These are phyloP conservation scores for Rheum nobile DNA, from an alignment of 148 eudicot species.

Conservation along the genomic window DNA sequence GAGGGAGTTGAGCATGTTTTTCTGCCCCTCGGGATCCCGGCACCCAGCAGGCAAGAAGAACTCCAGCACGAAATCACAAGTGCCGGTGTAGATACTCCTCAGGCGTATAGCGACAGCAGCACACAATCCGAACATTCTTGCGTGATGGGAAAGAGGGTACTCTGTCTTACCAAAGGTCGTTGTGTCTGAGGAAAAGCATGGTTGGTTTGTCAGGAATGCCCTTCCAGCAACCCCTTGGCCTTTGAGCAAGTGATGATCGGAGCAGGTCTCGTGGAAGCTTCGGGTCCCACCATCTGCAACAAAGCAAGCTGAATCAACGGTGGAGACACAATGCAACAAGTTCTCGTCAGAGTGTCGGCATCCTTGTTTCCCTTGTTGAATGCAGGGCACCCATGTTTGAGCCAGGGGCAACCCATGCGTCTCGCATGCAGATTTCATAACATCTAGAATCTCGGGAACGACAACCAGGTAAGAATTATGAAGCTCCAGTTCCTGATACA, in stretches of 20 bases:
- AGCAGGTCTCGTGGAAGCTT: slow-evolving; percentile 74
- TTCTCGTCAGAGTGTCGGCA: slow-evolving; percentile 67
- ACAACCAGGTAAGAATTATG: slow-evolving; percentile 54
- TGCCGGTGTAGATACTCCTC: slow-evolving; percentile 48
- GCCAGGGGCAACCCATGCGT: slow-evolving; percentile 68
- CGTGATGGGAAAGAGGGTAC: slow-evolving; percentile 87
- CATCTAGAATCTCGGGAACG: slow-evolving; percentile 63
- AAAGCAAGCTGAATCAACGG: slow-evolving; percentile 69
- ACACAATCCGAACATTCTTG: slow-evolving; percentile 61
- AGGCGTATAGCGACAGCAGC: slow-evolving; percentile 87
- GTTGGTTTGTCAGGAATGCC: slow-evolving; percentile 69
- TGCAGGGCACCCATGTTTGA: slow-evolving; percentile 83
- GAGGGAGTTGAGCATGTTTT: slow-evolving; percentile 47
- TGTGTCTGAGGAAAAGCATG: slow-evolving; percentile 57
- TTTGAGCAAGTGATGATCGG: slow-evolving; percentile 75
- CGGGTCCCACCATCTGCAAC: slow-evolving; percentile 34
- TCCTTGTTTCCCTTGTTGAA: slow-evolving; percentile 67
- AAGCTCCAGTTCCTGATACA: slow-evolving; percentile 11
- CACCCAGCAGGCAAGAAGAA: slow-evolving; percentile 66
- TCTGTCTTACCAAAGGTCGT: slow-evolving; percentile 53
- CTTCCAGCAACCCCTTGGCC: slow-evolving; percentile 74
- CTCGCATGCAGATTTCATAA: slow-evolving; percentile 49
- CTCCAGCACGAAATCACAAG: slow-evolving; percentile 69
- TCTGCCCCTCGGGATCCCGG: slow-evolving; percentile 46
- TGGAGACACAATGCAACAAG: slow-evolving; percentile 43